Base-by-base conservation (phyloP, 2,329 filamentous ascomycete genomes). In the Talaromyces sp. region DNA sequence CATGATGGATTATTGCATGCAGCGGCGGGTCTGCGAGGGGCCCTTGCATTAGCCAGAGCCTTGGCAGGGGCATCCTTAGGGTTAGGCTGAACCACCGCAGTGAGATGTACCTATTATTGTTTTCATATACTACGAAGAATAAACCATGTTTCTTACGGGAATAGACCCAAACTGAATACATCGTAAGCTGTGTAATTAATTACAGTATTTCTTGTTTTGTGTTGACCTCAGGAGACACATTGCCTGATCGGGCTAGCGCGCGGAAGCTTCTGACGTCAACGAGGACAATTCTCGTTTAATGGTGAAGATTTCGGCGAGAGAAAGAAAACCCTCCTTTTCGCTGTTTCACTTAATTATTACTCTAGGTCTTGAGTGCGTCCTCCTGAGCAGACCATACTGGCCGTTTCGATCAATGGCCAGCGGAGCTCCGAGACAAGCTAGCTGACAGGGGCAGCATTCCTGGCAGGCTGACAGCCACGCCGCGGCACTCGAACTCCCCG, bases 181-280 rank as follows among this genome's bases (percentile, higher is more conserved):
- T 27, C 6, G 26, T 3, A 27, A 27, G 26, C 26, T 27, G 26
- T 27, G n/a, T n/a, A n/a, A n/a, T n/a, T n/a, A n/a, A n/a, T n/a
- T n/a, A n/a, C n/a, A n/a, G n/a, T n/a, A n/a, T n/a, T n/a, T n/a
- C n/a, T n/a, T n/a, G n/a, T n/a, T n/a, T n/a, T n/a, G 14, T 38
- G 3, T 21, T 19, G 24, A 50, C 9, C 19, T 61, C 55, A 51
- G 55, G 46, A 58, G 59, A 61, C 59, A 61, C 49, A 57, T 55
- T 61, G 26, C 59, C 55, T 27, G n/a, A 38, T 61, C 27, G 3
- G 55, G 55, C 49, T 58, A 58, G 59, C 38, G 14, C 21, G 14
- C 9, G 21, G 27, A 19, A 32, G 26, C 50, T 21, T 17, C 43
- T 60, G 58, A 60, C 54, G 58, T 60, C 58, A 60, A 46, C 35